phyloP scores from a whole-genome alignment of 768 basidiomycete genomes.

The Punctularia strigosozonata region DNA sequence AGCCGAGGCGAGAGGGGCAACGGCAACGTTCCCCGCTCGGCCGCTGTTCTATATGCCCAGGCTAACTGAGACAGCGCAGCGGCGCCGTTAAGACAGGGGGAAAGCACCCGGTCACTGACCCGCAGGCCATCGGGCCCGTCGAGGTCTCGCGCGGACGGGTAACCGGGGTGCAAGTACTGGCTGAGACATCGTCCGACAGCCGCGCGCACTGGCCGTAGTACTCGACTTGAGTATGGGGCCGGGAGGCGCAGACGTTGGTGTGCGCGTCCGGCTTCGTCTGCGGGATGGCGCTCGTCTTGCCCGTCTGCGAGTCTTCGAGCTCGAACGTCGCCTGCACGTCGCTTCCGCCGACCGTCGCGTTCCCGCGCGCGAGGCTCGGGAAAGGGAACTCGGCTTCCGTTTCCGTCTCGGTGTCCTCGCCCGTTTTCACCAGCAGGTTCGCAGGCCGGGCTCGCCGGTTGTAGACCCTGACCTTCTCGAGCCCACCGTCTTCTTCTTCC shows the following conservation, averaged over 20 bases:
- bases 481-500: slow-evolving; percentile 35
- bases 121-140: too few relatives aligned
- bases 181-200: too few relatives aligned
- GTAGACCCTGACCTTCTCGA: slow-evolving; percentile 54
- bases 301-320: slow-evolving; percentile 10
- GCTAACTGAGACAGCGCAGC: too few relatives aligned
- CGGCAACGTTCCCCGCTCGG: too few relatives aligned
- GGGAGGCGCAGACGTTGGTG: slow-evolving; percentile 22
- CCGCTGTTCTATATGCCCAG: too few relatives aligned
- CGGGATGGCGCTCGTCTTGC: slow-evolving; percentile 23
- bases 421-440: slow-evolving; percentile 37
- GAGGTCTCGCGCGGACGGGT: too few relatives aligned
- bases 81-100: too few relatives aligned
- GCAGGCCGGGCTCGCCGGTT: slow-evolving; percentile 61
- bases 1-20: too few relatives aligned
- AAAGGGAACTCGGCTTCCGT: slow-evolving; percentile 23
- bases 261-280: slow-evolving; percentile 15
- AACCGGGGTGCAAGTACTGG: too few relatives aligned
- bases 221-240: too few relatives aligned
- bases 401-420: slow-evolving; percentile 31
- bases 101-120: too few relatives aligned
- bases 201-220: too few relatives aligned
- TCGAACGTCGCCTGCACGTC: slow-evolving; percentile 25
- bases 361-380: slow-evolving; percentile 7
- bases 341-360: slow-evolving; percentile 13